These are phyloP conservation scores for Byssoonygena ceratinophila DNA, from an alignment of 2,329 filamentous ascomycete species.

Conservation along the genomic window DNA sequence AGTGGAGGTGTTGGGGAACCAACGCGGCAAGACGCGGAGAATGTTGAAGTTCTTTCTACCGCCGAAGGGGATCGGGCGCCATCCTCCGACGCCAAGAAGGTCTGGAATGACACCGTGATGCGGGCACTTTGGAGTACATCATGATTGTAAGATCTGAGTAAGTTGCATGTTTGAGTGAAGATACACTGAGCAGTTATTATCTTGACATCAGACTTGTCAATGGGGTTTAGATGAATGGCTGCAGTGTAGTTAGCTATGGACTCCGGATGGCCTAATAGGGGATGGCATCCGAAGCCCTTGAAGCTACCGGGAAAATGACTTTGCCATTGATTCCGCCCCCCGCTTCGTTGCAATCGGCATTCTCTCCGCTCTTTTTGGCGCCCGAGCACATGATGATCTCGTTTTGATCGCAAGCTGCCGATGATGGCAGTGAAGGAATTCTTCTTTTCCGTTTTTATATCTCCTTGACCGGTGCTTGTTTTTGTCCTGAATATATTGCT, in stretches of 20 bases:
- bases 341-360: not conserved
- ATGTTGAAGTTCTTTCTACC: not conserved
- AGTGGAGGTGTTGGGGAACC: not conserved
- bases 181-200: too few relatives aligned
- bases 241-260: not conserved
- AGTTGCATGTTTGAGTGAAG: too few relatives aligned
- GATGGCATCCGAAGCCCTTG: not conserved
- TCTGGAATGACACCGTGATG: not conserved
- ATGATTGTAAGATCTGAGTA: too few relatives aligned
- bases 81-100: not conserved
- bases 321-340: conserved; percentile 3
- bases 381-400: too few relatives aligned
- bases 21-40: conserved; percentile 6
- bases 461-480: not conserved
- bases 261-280: not conserved
- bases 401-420: not conserved
- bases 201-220: too few relatives aligned
- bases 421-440: not conserved
- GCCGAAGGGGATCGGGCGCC: not conserved
- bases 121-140: not conserved
- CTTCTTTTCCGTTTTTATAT: not conserved
- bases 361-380: conserved; percentile 1
- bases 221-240: too few relatives aligned
- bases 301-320: not conserved
- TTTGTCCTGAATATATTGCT: not conserved